Percentiles rank a stretch among this genome's conserved stretches.
Conservation (phyloP, 257 asterid species). For the Catharanthus roseus region DNA sequence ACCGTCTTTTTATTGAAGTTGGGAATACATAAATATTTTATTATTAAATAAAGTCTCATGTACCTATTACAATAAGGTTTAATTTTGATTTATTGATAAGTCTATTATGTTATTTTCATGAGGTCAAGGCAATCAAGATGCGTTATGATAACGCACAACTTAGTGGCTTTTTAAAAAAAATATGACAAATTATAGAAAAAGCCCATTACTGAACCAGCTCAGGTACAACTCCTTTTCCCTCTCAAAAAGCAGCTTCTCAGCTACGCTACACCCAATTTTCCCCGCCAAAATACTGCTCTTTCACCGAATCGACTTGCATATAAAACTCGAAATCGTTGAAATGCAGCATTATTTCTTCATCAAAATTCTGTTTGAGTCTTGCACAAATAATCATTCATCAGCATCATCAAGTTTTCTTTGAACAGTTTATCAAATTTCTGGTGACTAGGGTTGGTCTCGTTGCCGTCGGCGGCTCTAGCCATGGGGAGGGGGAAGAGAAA, state of each 20-base stretch:
- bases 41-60: too few species aligned
- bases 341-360: background rate
- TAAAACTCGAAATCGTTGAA: background rate
- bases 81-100: too few species aligned
- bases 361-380: background rate
- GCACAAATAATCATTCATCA: background rate
- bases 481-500: slow-evolving; percentile 71
- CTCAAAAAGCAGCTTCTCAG: slow-evolving; percentile 9
- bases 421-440: background rate
- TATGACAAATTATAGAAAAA: too few species aligned
- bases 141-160: too few species aligned
- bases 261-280: slow-evolving; percentile 14
- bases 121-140: too few species aligned
- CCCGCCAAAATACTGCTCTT: slow-evolving; percentile 17
- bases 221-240: too few species aligned
- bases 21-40: too few species aligned
- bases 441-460: slow-evolving; percentile 11
- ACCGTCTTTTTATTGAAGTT: too few species aligned
- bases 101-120: too few species aligned
- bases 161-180: too few species aligned
- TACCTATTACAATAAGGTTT: too few species aligned
- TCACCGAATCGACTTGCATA: background rate
- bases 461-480: background rate
- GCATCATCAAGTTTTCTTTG: background rate
- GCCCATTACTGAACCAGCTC: too few species aligned